These are phyloP conservation scores for Neurospora tetraspora DNA, from an alignment of 495 filamentous ascomycete genomes.

Conservation along the genomic window DNA sequence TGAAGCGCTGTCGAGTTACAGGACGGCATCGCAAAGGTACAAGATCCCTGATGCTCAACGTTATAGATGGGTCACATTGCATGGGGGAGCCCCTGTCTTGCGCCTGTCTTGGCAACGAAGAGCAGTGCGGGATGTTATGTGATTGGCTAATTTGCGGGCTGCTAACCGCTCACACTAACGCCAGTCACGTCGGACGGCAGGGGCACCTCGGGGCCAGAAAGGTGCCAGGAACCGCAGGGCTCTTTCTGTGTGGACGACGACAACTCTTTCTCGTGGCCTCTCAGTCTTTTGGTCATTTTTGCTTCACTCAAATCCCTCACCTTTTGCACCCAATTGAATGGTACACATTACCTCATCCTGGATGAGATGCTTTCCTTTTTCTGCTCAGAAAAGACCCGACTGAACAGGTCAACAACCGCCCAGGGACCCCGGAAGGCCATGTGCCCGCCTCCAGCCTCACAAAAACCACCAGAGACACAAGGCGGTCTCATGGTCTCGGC, in stretches of 20 bases:
- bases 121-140: slow-evolving; percentile 9
- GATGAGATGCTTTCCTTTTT: not conserved
- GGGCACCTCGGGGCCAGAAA: slow-evolving; percentile 1
- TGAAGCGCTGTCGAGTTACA: slow-evolving; percentile 23
- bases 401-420: not conserved
- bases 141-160: slow-evolving; percentile 26
- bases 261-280: not conserved
- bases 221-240: not conserved
- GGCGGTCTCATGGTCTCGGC: not conserved
- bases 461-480: not conserved
- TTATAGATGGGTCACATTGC: not conserved
- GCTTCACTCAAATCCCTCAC: not conserved
- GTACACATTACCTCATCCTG: not conserved
- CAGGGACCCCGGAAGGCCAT: not conserved
- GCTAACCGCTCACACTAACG: slow-evolving; percentile 32
- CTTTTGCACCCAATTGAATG: not conserved
- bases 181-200: slow-evolving; percentile 29
- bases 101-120: slow-evolving; percentile 13
- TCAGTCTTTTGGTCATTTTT: not conserved
- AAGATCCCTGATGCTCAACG: slow-evolving; percentile 4
- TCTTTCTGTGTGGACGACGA: not conserved
- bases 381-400: not conserved
- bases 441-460: not conserved
- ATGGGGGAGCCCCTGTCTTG: slow-evolving; percentile 7
- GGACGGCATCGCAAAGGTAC: slow-evolving; percentile 9